Base-by-base conservation (phyloP, 495 filamentous ascomycete genomes). In the Penicillium flavigenum region DNA sequence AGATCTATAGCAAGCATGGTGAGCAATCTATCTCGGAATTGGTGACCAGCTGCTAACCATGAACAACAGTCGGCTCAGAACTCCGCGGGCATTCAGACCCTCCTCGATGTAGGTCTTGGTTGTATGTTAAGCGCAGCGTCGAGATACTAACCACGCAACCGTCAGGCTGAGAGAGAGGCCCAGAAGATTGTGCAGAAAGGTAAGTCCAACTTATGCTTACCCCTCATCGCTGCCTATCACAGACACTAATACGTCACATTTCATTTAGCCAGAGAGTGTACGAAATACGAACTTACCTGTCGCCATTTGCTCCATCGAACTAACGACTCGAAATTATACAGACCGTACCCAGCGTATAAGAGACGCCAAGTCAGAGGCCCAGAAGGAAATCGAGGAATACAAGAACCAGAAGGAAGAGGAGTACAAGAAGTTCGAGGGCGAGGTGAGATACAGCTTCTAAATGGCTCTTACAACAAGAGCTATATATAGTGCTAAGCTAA, bases 141-240 rank as follows among this genome's bases (percentile, higher is more conserved):
- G 34, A 24, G 11, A 54, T 55, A 65, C 76, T 83, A 55, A 77
- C 55, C 7, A 22, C 5, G 12, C 11, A 38, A 22, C 45, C 20
- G 50, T 29, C 68, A 98, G 94, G 92, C 95, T 52, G 94, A 98
- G 84, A 88, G 91, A 79, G 94, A 98, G 77, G 94, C 94, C 62
- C 92, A 96, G 77, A 97, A 96, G 82, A 98, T 98, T 72, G 94
- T 98, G 32, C 92, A 97, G 73, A 89, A 92, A 87, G 86, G 92
- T 94, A 67, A 38, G 75, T 68, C n/a, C 7, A n/a, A 16, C 41
- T n/a, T 26, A 14, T 31, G 16, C 17, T 17, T 45, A 8, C 46
- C 50, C 26, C 12, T 22, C 42, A 24, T 31, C 22, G 14, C 14
- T 16, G 26, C 32, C 3, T 48, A 48, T 26, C 43, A 45, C 47